A percentile compares a stretch with the other conserved stretches of the same genome.
phyloP scores from a whole-genome alignment of 2,329 filamentous ascomycete genomes.

The Aschersonia sp. region DNA sequence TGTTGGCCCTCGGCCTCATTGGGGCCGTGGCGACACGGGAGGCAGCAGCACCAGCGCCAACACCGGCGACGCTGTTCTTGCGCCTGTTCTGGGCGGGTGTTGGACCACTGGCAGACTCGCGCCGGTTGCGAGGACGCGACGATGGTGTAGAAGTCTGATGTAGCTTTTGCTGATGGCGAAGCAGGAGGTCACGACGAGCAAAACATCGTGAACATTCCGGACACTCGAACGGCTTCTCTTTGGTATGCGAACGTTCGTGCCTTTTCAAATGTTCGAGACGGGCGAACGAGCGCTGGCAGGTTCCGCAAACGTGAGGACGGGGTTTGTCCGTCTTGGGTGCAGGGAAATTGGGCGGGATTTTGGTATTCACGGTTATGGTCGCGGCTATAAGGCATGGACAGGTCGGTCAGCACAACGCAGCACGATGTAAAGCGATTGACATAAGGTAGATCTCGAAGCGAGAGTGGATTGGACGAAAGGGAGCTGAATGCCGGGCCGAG shows the following conservation, averaged over 20 bases:
- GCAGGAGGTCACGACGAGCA: conserved; percentile 75
- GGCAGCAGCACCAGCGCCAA: conserved; percentile 26
- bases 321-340: conserved; percentile 96
- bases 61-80: conserved; percentile 75
- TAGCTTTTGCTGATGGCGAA: conserved; percentile 96
- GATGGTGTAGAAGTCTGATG: conserved; percentile 86
- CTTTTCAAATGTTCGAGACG: conserved; percentile 92
- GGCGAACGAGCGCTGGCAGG: conserved; percentile 84
- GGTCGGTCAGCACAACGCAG: conserved; percentile 12
- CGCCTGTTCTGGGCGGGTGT: conserved; percentile 55
- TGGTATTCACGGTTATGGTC: conserved; percentile 37
- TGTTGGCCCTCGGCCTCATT: conserved; percentile 86
- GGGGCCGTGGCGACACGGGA: conserved; percentile 31
- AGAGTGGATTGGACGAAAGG: neutral
- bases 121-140: conserved; percentile 70
- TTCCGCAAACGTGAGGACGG: conserved; percentile 82
- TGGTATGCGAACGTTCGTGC: conserved; percentile 94
- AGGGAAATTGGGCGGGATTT: conserved; percentile 39
- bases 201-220: conserved; percentile 91
- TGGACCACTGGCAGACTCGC: conserved; percentile 73
- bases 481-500: neutral
- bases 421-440: neutral
- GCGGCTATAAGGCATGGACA: conserved; percentile 20
- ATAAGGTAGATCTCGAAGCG: neutral
- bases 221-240: conserved; percentile 98